Percentiles rank a stretch among this genome's conserved stretches.
Evolutionary conservation across 2,329 filamentous ascomycete species (phyloP).

Genomic region (Calonectria multiphialidica): DNA sequence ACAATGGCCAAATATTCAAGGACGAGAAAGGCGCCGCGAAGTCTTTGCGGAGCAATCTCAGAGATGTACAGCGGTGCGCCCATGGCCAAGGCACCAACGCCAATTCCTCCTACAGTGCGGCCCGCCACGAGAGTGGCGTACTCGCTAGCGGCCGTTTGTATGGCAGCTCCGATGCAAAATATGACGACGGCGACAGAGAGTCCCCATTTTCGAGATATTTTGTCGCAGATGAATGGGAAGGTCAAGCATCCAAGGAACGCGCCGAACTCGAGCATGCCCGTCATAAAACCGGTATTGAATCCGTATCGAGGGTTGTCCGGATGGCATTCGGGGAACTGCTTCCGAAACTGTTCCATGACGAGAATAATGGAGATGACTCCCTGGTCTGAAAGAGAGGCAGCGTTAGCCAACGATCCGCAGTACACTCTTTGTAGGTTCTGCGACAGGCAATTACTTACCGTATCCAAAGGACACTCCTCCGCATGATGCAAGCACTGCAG

Average conservation of each 20-base stretch:
- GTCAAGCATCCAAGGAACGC: constrained; percentile 51
- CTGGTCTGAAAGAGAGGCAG: constrained; percentile 39
- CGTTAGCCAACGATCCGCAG: too few relatives aligned
- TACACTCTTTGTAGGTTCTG: too few relatives aligned
- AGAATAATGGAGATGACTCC: constrained; percentile 56
- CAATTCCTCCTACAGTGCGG: too few relatives aligned
- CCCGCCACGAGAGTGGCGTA: constrained; percentile 44
- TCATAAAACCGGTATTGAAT: too few relatives aligned
- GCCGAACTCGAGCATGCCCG: constrained; percentile 56
- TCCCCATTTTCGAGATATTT: constrained; percentile 56
- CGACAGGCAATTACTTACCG: neutral
- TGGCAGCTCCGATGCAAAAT: constrained; percentile 57
- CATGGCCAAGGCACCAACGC: constrained; percentile 46
- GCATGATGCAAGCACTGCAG: too few relatives aligned
- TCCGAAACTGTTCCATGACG: constrained; percentile 58
- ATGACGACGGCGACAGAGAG: constrained; percentile 52
- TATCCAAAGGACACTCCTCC: too few relatives aligned
- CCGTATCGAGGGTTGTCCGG: constrained; percentile 17
- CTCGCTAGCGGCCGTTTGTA: constrained; percentile 46
- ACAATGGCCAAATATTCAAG: constrained; percentile 65
- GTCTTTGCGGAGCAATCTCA: constrained; percentile 51
- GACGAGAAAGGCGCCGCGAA: constrained; percentile 56
- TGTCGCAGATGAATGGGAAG: constrained; percentile 53
- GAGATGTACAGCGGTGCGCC: constrained; percentile 47
- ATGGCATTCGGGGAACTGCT: constrained; percentile 48